These are phyloP conservation scores for Ogataea pilisensis DNA, from an alignment of 805 yeast genomes.

Conservation along the genomic window DNA sequence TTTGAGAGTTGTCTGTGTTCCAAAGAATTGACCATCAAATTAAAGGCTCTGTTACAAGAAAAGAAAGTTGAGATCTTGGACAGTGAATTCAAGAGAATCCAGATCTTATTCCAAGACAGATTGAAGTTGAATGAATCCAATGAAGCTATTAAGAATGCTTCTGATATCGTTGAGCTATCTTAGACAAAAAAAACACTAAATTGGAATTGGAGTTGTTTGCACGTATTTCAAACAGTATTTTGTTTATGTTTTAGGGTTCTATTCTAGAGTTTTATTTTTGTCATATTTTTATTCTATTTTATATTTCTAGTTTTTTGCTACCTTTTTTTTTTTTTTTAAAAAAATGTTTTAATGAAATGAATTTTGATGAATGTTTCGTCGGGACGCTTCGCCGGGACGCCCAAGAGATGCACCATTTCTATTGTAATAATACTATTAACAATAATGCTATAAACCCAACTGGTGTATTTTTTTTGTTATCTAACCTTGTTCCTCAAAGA, in stretches of 20 bases:
- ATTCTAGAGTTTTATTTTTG: no score
- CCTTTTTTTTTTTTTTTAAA: no score
- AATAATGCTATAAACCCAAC: no score
- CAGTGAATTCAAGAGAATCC: slow-evolving; percentile 17
- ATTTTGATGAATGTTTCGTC: no score
- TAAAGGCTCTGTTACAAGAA: slow-evolving; percentile 18
- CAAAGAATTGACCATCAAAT: slow-evolving; percentile 12
- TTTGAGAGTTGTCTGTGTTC: slow-evolving; percentile 30
- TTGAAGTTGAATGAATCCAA: slow-evolving; percentile 23
- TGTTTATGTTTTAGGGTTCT: no score
- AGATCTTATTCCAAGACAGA: slow-evolving; percentile 23
- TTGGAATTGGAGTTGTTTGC: no score
- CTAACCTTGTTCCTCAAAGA: slow-evolving; percentile 19
- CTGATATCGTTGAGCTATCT: neutral
- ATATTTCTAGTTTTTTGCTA: no score
- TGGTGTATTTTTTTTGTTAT: no score
- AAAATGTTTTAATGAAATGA: no score
- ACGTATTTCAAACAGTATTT: no score
- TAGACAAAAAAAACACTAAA: neutral
- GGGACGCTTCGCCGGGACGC: no score
- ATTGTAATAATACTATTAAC: neutral
- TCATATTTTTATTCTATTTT: no score
- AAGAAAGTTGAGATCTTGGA: slow-evolving; percentile 22
- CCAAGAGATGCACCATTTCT: neutral
- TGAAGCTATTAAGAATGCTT: slow-evolving; percentile 9